phyloP scores from a whole-genome alignment of 2,329 filamentous ascomycete genomes.

The Calonectria hawksworthii region DNA sequence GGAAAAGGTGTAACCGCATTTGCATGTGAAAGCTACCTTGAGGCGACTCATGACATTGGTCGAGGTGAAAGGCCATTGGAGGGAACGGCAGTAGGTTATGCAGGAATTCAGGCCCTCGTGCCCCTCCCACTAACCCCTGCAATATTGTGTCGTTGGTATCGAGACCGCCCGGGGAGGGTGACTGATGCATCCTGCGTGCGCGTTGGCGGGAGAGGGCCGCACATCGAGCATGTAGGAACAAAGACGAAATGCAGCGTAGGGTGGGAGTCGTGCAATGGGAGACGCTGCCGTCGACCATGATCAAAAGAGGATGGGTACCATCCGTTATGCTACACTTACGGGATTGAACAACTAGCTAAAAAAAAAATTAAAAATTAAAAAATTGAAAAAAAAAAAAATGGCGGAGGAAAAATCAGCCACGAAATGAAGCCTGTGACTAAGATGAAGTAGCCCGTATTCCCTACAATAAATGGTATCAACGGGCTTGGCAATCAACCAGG shows the following conservation, averaged over 20 bases:
- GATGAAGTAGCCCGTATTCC: neutral
- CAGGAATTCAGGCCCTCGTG: conserved; percentile 11
- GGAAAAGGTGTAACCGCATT: conserved; percentile 10
- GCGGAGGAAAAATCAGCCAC: neutral
- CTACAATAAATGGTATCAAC: neutral
- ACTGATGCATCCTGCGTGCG: neutral
- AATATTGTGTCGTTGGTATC: conserved; percentile 1
- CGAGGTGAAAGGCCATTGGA: neutral
- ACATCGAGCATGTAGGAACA: conserved; percentile 4
- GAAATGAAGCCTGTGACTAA: neutral
- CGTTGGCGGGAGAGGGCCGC: neutral
- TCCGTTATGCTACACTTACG: neutral
- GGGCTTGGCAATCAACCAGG: neutral
- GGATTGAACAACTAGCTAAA: too few species aligned
- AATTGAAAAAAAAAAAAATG: too few species aligned
- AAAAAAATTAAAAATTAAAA: too few species aligned
- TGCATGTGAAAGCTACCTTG: conserved; percentile 20
- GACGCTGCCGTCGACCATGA: neutral
- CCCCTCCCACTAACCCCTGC: conserved; percentile 3
- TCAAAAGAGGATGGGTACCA: too few species aligned
- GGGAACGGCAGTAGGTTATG: neutral
- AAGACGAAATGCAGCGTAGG: neutral
- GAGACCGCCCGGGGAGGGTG: neutral
- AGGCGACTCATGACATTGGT: neutral
- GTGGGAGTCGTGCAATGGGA: neutral